Evolutionary conservation across 2,329 filamentous ascomycete genomes (phyloP), one percentile per base, ranked within the genome.

Genomic region (Periglandula ipomoeae): DNA sequence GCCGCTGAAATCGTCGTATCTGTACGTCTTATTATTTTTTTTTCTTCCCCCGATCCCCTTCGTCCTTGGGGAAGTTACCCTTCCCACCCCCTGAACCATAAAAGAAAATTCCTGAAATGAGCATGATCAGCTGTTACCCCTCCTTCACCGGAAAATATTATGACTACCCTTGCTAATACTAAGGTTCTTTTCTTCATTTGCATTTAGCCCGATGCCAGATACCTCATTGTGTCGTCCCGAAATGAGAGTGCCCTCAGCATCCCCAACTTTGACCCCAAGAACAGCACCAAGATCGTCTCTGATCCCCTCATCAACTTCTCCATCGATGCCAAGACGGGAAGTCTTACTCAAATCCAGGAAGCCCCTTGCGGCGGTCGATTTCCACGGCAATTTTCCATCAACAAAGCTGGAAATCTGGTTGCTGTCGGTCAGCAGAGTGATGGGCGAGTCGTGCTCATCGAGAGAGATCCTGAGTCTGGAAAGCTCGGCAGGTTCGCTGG

Each of bases 361-460:
- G 74, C 74, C n/a, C 72, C 84, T 0, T 75, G 81, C 0, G 82
- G 83, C 44, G 87, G 87, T 2, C 63, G 67, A 7, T 76, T 73
- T 48, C 86, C 87, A 0, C 74, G 86, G 20, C 82, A 85, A 37
- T 85, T 87, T 62, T 76, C 74, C 45, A 65, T 87, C 49, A 89
- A 84, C 63, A 73, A 72, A 52, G 75, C 73, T 10, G 85, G 85
- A 1, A 73, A 73, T 48, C 65, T 84, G 50, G 66, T 88, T 3
- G 85, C 82, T 1, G 78, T 88, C 24, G 84, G 75, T 0, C 71
- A 85, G 54, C 83, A 89, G 65, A 65, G 66, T 15, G 79, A 79
- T 45, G 69, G 72, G 27, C 77, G 74, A 26, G 78, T 87, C 1
- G 78, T 76, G 6, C 64, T 90, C 44, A 75, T 85, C 43, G 61